Percentiles rank a stretch among this genome's conserved stretches.
These are phyloP conservation scores for Ganoderma meredithae DNA, from an alignment of 1,284 basidiomycete genomes.

Conservation along the genomic window DNA sequence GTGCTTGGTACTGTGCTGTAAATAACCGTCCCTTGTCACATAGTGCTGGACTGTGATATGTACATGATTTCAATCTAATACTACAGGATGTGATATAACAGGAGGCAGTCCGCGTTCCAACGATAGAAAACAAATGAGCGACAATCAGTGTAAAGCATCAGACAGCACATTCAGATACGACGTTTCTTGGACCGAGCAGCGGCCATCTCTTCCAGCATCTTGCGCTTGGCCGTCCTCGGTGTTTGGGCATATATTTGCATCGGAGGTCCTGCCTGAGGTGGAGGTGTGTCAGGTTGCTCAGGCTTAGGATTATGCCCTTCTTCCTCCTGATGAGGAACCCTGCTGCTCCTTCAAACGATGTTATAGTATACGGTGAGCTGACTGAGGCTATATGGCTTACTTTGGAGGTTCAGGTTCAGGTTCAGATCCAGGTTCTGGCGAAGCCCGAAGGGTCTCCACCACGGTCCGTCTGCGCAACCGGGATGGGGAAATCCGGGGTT, in stretches of 20 bases:
- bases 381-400: background rate
- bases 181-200: conserved; percentile 32
- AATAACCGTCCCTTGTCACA: background rate
- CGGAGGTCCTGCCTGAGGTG: conserved; percentile 8
- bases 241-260: conserved; percentile 40
- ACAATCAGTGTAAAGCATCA: background rate
- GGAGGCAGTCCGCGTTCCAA: background rate
- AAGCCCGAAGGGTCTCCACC: conserved; percentile 7
- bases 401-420: background rate
- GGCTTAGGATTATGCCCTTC: background rate
- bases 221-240: conserved; percentile 47
- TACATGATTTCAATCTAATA: background rate
- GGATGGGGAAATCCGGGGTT: conserved; percentile 10
- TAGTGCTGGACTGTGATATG: background rate
- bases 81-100: background rate
- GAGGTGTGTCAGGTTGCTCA: background rate
- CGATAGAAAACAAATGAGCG: background rate
- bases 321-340: background rate
- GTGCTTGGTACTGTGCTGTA: too few species aligned
- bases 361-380: background rate
- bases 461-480: conserved; percentile 20
- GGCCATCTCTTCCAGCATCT: conserved; percentile 46
- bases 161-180: background rate
- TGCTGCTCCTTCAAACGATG: background rate
- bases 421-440: background rate